These are phyloP conservation scores for Maudiozyma humilis DNA, from an alignment of 1,139 yeast genomes.

Conservation along the genomic window DNA sequence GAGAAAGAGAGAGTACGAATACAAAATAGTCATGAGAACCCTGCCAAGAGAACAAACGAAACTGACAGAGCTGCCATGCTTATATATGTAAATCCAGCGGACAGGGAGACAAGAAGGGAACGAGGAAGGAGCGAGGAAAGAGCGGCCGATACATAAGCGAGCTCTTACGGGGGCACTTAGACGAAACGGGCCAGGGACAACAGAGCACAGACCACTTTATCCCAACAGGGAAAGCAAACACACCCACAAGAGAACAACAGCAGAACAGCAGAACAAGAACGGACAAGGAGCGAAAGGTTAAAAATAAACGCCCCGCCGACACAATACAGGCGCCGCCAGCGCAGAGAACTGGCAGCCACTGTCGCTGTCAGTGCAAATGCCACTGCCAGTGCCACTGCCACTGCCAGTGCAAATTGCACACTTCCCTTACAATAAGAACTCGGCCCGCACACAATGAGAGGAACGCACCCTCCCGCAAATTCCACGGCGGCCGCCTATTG, in stretches of 20 bases:
- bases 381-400: too few species aligned
- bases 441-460: too few species aligned
- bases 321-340: too few species aligned
- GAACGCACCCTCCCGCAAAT: too few species aligned
- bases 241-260: too few species aligned
- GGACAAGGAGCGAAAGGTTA: not conserved
- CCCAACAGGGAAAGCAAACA: not conserved
- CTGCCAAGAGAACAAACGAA: not conserved
- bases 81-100: not conserved
- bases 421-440: too few species aligned
- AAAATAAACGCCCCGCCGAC: not conserved
- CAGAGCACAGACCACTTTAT: not conserved
- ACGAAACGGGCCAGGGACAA: not conserved
- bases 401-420: too few species aligned
- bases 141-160: not conserved
- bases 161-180: not conserved
- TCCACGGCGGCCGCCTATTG: too few species aligned
- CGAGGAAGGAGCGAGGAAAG: not conserved
- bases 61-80: not conserved
- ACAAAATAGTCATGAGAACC: not conserved
- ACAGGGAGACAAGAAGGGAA: not conserved
- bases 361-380: too few species aligned
- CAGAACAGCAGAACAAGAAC: too few species aligned
- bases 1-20: not conserved
- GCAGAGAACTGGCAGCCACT: too few species aligned